Base-by-base conservation (phyloP, 352 stramenopile species). In the Globisporangium alternatum region DNA sequence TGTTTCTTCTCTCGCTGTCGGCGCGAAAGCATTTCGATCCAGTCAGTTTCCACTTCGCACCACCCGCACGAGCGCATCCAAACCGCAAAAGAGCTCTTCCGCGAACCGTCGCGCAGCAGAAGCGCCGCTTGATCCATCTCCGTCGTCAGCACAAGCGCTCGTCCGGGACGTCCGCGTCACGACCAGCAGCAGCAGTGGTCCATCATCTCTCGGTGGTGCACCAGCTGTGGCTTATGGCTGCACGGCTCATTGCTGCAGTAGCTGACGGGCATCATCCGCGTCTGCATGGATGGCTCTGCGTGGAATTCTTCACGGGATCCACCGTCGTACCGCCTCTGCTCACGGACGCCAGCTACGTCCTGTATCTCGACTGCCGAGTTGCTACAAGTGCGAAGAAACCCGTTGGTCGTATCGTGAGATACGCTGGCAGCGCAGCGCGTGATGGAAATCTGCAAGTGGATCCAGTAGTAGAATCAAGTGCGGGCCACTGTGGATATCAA, bases 401-500 rank as follows among this genome's bases (percentile, higher is more conserved):
- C 19, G 48, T 15, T 54, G 25, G 22, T 22, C 9, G 13, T 21
- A 21, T 17, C 15, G 25, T 28, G 15, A 2, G 5, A 54, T 8
- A 52, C 45, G 28, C 10, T 19, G 12, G 22, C 21, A 15, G 13
- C 47, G 5, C 52, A 58, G 21, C 19, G 31, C 8, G 30, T 58
- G 12, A 22, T 7, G 17, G 52, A 58, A 45, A 58, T 58, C 6
- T 19, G n/a, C 30, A 15, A 45, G 33, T 58, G 52, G 52, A 58
- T 58, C 52, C 19, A 58, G 52, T 8, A 44, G 52, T 35, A 7
- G 31, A 44, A 58, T 45, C 52, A 58, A 58, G 52, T 31, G 31
- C 31, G 7, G 31, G n/a, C n/a, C n/a, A n/a, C n/a, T n/a, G n/a
- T n/a, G n/a, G n/a, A n/a, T n/a, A n/a, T n/a, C n/a, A n/a, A n/a